Evolutionary conservation across 1,284 basidiomycete species (phyloP).

Genomic region (Pascua guehoae): DNA sequence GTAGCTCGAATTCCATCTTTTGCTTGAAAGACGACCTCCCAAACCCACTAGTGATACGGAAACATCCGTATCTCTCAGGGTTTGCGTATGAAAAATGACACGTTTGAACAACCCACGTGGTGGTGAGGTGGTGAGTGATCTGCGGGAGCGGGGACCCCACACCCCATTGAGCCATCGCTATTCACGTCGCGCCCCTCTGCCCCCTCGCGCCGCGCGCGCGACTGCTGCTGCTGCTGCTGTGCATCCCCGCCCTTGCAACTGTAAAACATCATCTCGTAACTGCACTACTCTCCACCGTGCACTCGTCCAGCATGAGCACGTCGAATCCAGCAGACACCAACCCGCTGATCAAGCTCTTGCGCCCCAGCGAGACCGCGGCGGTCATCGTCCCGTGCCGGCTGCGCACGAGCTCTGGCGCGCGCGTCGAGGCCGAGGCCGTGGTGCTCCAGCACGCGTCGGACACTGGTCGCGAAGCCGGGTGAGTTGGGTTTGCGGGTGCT

Average conservation of each 20-base stretch:
- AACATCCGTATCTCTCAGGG: no score
- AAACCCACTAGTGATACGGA: constrained; percentile 1
- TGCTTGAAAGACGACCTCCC: neutral
- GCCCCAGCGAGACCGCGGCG: constrained; percentile 22
- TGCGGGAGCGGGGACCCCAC: no score
- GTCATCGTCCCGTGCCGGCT: constrained; percentile 24
- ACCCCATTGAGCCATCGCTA: no score
- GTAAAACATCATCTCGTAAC: no score
- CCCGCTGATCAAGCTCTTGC: constrained; percentile 15
- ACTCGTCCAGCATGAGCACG: no score
- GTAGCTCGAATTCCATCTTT: neutral
- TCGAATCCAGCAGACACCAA: neutral
- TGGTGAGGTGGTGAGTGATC: no score
- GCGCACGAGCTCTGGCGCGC: constrained; percentile 12
- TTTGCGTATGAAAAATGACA: no score
- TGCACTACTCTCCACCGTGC: no score
- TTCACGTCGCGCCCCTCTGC: no score
- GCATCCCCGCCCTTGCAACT: no score
- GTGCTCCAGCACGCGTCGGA: constrained; percentile 14
- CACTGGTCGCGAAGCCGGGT: constrained; percentile 25
- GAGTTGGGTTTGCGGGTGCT: constrained; percentile 18
- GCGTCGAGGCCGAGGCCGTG: constrained; percentile 24
- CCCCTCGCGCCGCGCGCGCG: no score
- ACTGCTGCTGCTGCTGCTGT: no score
- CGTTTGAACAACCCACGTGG: neutral